phyloP scores from a whole-genome alignment of 1,139 yeast genomes.

The Hyphopichia buzzinii region DNA sequence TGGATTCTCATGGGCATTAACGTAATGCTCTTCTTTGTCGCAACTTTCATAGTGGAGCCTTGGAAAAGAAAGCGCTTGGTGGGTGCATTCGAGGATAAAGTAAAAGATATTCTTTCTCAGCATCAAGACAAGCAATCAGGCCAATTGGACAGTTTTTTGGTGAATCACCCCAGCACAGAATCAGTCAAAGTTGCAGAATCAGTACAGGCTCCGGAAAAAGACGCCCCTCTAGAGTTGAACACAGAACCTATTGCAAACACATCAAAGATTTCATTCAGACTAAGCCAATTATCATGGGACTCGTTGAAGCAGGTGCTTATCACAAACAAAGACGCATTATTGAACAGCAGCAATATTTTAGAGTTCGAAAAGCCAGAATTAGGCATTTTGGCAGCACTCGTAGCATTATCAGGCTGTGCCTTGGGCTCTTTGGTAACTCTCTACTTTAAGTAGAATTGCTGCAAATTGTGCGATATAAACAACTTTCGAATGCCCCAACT shows the following conservation, averaged over 20 bases:
- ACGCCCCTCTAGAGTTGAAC: neutral
- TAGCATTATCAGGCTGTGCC: conserved; percentile 20
- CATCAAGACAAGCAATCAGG: conserved; percentile 16
- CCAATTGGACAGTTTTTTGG: conserved; percentile 13
- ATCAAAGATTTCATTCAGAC: conserved; percentile 2
- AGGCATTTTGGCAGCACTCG: conserved; percentile 17
- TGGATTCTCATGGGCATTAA: conserved; percentile 88
- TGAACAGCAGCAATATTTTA: conserved; percentile 14
- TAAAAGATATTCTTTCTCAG: conserved; percentile 51
- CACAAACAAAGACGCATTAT: conserved; percentile 18
- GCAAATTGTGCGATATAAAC: conserved; percentile 1
- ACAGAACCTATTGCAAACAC: neutral
- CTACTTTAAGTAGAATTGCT: conserved; percentile 4
- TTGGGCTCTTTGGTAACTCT: conserved; percentile 22
- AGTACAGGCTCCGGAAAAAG: neutral
- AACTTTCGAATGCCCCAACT: too few relatives aligned
- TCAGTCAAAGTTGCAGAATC: neutral
- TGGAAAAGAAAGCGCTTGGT: conserved; percentile 86
- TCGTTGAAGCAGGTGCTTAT: conserved; percentile 12
- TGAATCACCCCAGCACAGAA: neutral
- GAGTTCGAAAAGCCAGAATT: conserved; percentile 25
- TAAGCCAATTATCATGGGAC: conserved; percentile 15
- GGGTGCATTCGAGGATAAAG: conserved; percentile 78
- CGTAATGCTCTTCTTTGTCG: conserved; percentile 69
- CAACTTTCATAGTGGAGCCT: conserved; percentile 89